Conservation (phyloP, 768 basidiomycete species). For the Phanerochaete carnosa region DNA sequence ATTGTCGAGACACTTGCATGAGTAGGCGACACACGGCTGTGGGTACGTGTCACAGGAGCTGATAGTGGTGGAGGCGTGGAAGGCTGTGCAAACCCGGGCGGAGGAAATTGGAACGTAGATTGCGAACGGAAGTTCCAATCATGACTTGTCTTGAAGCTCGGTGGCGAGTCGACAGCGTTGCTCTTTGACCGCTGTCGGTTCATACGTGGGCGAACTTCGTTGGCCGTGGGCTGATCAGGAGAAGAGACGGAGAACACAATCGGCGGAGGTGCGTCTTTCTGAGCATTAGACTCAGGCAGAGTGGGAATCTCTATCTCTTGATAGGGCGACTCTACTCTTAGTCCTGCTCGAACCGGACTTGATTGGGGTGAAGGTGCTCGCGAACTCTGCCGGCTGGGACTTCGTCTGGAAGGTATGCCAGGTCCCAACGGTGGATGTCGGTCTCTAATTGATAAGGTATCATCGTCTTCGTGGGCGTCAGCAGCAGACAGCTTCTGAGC, state of each 20-base stretch:
- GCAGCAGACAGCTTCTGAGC: slow-evolving; percentile 30
- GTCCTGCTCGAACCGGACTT: background rate
- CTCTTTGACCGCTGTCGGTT: slow-evolving; percentile 43
- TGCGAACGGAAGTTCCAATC: slow-evolving; percentile 22
- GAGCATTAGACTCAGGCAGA: slow-evolving; percentile 14
- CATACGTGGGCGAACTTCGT: slow-evolving; percentile 26
- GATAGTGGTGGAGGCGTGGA: slow-evolving; percentile 13
- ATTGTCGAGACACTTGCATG: slow-evolving; percentile 28
- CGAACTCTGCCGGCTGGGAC: slow-evolving; percentile 3
- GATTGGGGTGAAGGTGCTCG: background rate
- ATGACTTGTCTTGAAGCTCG: slow-evolving; percentile 15
- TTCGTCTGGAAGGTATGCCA: slow-evolving; percentile 19
- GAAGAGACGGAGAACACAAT: slow-evolving; percentile 25
- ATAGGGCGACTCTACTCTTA: slow-evolving; percentile 8
- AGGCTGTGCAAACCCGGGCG: slow-evolving; percentile 11
- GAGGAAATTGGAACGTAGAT: slow-evolving; percentile 36
- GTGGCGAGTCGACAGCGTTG: slow-evolving; percentile 33
- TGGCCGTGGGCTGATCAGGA: slow-evolving; percentile 21
- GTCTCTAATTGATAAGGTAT: slow-evolving; percentile 9
- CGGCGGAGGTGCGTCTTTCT: slow-evolving; percentile 16
- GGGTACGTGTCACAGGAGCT: slow-evolving; percentile 13
- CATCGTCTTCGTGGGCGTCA: slow-evolving; percentile 25
- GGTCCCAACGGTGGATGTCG: slow-evolving; percentile 23
- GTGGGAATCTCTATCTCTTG: slow-evolving; percentile 40
- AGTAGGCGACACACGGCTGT: slow-evolving; percentile 30